phyloP scores from a whole-genome alignment of 2,329 filamentous ascomycete genomes.

The Pseudocercospora crystallina region DNA sequence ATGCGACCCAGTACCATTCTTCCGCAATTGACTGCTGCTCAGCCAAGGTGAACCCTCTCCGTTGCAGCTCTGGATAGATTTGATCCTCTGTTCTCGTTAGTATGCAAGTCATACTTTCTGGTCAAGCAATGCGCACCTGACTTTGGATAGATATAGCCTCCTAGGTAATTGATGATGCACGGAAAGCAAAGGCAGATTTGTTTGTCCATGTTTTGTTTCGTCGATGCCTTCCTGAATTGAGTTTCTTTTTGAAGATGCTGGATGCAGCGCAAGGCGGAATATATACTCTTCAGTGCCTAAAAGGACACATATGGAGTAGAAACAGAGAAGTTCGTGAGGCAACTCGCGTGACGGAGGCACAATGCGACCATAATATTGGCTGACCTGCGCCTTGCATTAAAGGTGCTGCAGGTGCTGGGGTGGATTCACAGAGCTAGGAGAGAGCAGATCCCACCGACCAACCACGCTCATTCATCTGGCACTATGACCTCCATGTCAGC shows the following conservation, averaged over 20 bases:
- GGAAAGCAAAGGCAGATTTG: constrained; percentile 26
- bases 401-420: constrained; percentile 13
- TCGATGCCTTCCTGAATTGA: no score
- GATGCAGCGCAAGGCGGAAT: no score
- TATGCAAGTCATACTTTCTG: no score
- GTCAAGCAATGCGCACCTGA: no score
- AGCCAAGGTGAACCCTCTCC: constrained; percentile 20
- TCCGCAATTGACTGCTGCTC: constrained; percentile 24
- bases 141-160: constrained; percentile 21
- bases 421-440: neutral
- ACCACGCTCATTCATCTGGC: neutral
- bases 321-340: constrained; percentile 2
- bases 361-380: constrained; percentile 15
- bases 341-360: constrained; percentile 14
- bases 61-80: constrained; percentile 20
- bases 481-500: constrained; percentile 4
- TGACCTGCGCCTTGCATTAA: constrained; percentile 11
- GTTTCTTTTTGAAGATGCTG: no score
- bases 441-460: constrained; percentile 2
- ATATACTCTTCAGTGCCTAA: neutral
- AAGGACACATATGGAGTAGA: neutral
- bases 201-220: constrained; percentile 12
- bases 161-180: constrained; percentile 25
- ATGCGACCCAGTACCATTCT: constrained; percentile 28
- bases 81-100: constrained; percentile 12